Evolutionary conservation across 1,139 yeast species (phyloP), one percentile per base, ranked within the genome.

Genomic region (Lodderomyces jiufengensis): DNA sequence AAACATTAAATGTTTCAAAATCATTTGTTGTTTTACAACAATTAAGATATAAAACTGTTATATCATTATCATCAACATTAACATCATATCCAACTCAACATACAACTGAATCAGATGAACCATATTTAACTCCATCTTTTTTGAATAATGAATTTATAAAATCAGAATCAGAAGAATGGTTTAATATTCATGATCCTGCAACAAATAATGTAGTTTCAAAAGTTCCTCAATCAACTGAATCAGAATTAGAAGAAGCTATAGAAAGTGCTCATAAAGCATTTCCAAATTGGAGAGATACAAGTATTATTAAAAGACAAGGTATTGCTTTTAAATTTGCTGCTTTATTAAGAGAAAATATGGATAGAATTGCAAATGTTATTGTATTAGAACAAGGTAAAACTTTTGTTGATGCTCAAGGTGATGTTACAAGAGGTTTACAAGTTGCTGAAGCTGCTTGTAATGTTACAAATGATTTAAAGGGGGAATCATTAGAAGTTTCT

Each of bases 351-450:
- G 73, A 67, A 40, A 79, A 83, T 62, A 76, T 80, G 80, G 88
- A 84, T 57, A 59, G 84, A 42, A 63, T 84, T 30, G 94, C 94
- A 3, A 72, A 77, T 12, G 69, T 78, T 46, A 84, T 84, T 56
- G 87, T 84, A 29, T 67, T 80, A 48, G 92, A 84, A 61, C 92
- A 84, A 61, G 94, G 94, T 36, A 84, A 84, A 60, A 80, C 92
- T 12, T 77, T 81, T 57, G 76, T 76, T 29, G 92, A 84, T 50
- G 92, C 94, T 40, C 65, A 72, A 52, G 92, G 92, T 20, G 94
- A 84, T 54, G 92, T 84, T 26, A 70, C 82, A 48, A 70, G 94
- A 45, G 94, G 94, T 22, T 70, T 84, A 37, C 94, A 84, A 60
- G 90, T 84, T 36, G 92, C 90, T 21, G 94, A 84, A 62, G 78